These are phyloP conservation scores for Trichomonas vaginalis DNA, from an alignment of 208 protist genomes.

Conservation along the genomic window DNA sequence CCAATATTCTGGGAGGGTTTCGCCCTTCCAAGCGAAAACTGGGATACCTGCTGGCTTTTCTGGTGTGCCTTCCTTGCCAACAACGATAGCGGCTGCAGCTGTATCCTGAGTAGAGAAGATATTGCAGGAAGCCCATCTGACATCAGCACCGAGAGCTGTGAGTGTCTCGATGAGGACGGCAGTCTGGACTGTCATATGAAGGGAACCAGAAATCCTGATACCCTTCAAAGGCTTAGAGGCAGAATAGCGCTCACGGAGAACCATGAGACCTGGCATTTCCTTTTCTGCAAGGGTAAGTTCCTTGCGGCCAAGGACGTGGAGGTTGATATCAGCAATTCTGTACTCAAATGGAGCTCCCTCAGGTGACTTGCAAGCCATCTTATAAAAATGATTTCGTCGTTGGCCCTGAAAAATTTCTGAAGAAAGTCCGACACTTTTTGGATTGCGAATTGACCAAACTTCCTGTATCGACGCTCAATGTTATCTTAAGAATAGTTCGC, in stretches of 20 bases:
- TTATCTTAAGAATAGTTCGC: no score
- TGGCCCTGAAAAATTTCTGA: no score
- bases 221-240: slow-evolving; percentile 72
- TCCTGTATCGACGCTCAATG: no score
- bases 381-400: no score
- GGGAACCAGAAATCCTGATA: slow-evolving; percentile 86
- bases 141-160: slow-evolving; percentile 73
- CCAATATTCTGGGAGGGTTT: slow-evolving; percentile 96
- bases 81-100: slow-evolving; percentile 71
- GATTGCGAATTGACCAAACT: no score
- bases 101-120: slow-evolving; percentile 98
- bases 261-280: slow-evolving; percentile 98
- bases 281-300: slow-evolving; percentile 88
- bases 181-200: slow-evolving; percentile 99
- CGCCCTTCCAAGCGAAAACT: slow-evolving; percentile 98
- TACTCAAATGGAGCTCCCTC: neutral
- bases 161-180: slow-evolving; percentile 97
- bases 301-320: slow-evolving; percentile 85
- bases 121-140: slow-evolving; percentile 90
- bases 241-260: slow-evolving; percentile 61
- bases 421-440: no score
- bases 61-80: slow-evolving; percentile 44
- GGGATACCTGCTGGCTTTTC: slow-evolving; percentile 42
- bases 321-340: slow-evolving; percentile 64
- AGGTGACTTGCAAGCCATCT: slow-evolving; percentile 34